These are phyloP conservation scores for Penicillium freii DNA, from an alignment of 2,329 filamentous ascomycete species.

Conservation along the genomic window DNA sequence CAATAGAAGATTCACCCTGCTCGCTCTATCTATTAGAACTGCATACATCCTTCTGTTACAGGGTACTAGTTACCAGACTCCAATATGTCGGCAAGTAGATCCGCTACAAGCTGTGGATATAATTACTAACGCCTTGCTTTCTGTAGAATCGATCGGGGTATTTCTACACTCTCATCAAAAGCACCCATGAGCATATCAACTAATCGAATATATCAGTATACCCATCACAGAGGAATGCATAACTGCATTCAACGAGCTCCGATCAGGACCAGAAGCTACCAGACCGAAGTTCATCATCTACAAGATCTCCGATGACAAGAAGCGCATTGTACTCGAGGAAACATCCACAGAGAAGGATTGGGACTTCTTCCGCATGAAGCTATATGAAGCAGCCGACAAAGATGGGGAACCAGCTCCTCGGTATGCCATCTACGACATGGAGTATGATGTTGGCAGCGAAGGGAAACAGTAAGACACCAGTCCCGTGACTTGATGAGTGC, in stretches of 20 bases:
- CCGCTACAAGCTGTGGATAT: background rate
- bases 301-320: conserved; percentile 40
- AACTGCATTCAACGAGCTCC: conserved; percentile 34
- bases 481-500: background rate
- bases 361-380: conserved; percentile 19
- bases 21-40: background rate
- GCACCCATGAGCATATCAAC: background rate
- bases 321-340: conserved; percentile 37
- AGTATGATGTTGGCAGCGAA: conserved; percentile 38
- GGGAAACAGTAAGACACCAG: conserved; percentile 31
- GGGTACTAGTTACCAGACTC: background rate
- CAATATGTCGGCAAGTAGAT: background rate
- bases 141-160: background rate
- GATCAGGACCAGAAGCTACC: conserved; percentile 32
- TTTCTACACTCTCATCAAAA: background rate
- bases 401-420: conserved; percentile 14
- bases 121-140: background rate
- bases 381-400: conserved; percentile 27
- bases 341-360: conserved; percentile 34
- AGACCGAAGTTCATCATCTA: conserved; percentile 51
- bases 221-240: conserved; percentile 28
- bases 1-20: background rate
- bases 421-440: conserved; percentile 40
- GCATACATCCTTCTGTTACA: background rate
- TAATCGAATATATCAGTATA: background rate